These are phyloP conservation scores for Artemisia tridentata DNA, from an alignment of 129 eudicot genomes.

Conservation along the genomic window DNA sequence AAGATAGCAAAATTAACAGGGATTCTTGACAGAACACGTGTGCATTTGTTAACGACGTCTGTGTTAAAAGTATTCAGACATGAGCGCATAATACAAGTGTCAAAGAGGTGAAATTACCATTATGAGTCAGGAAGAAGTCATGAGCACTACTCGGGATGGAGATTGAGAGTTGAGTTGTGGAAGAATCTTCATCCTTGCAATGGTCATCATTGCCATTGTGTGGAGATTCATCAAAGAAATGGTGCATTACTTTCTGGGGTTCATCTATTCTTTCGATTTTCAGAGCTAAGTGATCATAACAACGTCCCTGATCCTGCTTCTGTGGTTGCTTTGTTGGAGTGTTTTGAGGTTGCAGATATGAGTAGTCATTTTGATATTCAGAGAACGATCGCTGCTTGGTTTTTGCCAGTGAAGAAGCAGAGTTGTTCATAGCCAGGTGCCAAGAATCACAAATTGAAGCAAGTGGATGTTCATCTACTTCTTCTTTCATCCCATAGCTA, in stretches of 20 bases:
- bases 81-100: background rate
- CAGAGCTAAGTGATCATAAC: constrained; percentile 21
- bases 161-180: constrained; percentile 77
- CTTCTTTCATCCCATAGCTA: constrained; percentile 58
- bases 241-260: constrained; percentile 83
- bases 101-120: constrained; percentile 39
- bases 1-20: background rate
- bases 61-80: background rate
- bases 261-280: constrained; percentile 40
- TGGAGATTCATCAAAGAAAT: constrained; percentile 89
- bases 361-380: constrained; percentile 39
- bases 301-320: constrained; percentile 21
- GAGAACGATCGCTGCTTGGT: constrained; percentile 38
- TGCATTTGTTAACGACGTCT: background rate
- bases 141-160: constrained; percentile 61
- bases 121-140: constrained; percentile 69
- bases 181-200: constrained; percentile 34
- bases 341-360: constrained; percentile 35
- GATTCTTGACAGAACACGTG: background rate
- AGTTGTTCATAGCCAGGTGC: constrained; percentile 52
- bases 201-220: constrained; percentile 41
- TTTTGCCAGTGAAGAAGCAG: constrained; percentile 14
- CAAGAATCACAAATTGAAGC: constrained; percentile 50
- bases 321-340: constrained; percentile 23
- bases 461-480: constrained; percentile 54